Evolutionary conservation across 208 protist genomes (phyloP), one percentile per base, ranked within the genome.

Genomic region (Crithidia expoeki): DNA sequence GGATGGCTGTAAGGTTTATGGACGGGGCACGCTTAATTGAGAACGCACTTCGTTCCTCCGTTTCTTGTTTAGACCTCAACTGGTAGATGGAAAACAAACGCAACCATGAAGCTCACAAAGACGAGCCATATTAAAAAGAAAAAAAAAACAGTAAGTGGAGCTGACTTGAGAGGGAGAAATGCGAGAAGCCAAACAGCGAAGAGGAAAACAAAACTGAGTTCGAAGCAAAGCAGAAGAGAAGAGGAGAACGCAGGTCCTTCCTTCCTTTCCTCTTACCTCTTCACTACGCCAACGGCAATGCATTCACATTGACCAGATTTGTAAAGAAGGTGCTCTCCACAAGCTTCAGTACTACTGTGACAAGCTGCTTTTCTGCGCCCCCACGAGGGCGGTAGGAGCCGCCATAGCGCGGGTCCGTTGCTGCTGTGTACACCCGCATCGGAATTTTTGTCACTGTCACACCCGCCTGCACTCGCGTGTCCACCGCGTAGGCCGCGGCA

Each of bases 301-400:
- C 27, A 47, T 81, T 46, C 28, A 81, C 69, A 3, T 52, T 64
- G 12, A 84, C 49, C n/a, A 93, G 61, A 12, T 79, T 73, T 2
- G 38, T 47, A 40, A 80, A 87, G 40, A 92, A 89, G 16, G 61
- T 85, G 7, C 14, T 23, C 17, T 72, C 33, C 0, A 63, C 40
- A 0, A 88, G 23, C 10, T 42, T 34, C 14, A 88, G 47, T 28
- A 94, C 49, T 5, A 89, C 80, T n/a, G 50, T 81, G 1, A 86
- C 80, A 23, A 28, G 62, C 21, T 49, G 68, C 47, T 62, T 16
- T 17, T 61, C 30, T 2, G 33, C 16, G 30, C 49, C 72, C 7
- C 56, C 36, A 0, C 50, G 19, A 0, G 85, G 68, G 21, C 76
- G 82, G 42, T 81, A 81, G 27, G 84, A 77, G 25, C 52, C 2